phyloP scores from a whole-genome alignment of 164 flowering plant species.

The Umbellularia californica region DNA sequence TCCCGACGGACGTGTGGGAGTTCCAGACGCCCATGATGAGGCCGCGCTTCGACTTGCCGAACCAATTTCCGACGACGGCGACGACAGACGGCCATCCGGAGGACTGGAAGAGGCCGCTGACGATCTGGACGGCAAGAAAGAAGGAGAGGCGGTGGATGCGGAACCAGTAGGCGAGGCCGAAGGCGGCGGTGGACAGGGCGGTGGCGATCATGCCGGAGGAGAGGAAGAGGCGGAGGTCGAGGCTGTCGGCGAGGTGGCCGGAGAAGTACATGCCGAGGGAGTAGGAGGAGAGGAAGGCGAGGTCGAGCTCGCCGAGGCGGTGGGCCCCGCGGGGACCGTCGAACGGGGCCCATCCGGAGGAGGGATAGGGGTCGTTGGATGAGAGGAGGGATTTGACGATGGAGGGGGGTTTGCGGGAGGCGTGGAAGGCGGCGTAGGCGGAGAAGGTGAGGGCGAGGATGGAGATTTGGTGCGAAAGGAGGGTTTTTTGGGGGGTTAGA shows the following conservation, averaged over 20 bases:
- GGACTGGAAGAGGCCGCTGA: slow-evolving; percentile 83
- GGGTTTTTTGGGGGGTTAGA: slow-evolving; percentile 40
- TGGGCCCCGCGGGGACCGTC: slow-evolving; percentile 61
- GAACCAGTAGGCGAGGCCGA: slow-evolving; percentile 76
- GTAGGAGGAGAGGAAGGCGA: slow-evolving; percentile 72
- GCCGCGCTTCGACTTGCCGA: slow-evolving; percentile 80
- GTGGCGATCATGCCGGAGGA: slow-evolving; percentile 80
- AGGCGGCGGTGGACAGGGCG: slow-evolving; percentile 55
- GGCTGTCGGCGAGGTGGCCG: slow-evolving; percentile 79
- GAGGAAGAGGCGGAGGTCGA: slow-evolving; percentile 65
- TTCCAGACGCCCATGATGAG: slow-evolving; percentile 96
- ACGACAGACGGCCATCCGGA: slow-evolving; percentile 97
- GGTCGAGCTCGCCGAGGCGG: slow-evolving; percentile 87
- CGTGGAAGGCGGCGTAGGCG: slow-evolving; percentile 91
- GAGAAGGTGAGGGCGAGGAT: slow-evolving; percentile 69
- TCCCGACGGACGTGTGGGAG: slow-evolving; percentile 86
- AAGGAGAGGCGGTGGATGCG: slow-evolving; percentile 52
- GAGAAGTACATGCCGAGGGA: slow-evolving; percentile 76
- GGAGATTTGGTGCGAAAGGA: slow-evolving; percentile 46
- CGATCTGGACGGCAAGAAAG: slow-evolving; percentile 59
- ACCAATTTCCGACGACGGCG: slow-evolving; percentile 91
- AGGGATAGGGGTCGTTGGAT: slow-evolving; percentile 16
- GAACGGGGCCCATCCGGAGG: slow-evolving; percentile 84
- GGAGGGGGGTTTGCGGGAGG: slow-evolving; percentile 91
- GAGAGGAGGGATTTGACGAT: slow-evolving; percentile 78